Evolutionary conservation across 257 asterid genomes (phyloP).

Genomic region (Cinchona pubescens): DNA sequence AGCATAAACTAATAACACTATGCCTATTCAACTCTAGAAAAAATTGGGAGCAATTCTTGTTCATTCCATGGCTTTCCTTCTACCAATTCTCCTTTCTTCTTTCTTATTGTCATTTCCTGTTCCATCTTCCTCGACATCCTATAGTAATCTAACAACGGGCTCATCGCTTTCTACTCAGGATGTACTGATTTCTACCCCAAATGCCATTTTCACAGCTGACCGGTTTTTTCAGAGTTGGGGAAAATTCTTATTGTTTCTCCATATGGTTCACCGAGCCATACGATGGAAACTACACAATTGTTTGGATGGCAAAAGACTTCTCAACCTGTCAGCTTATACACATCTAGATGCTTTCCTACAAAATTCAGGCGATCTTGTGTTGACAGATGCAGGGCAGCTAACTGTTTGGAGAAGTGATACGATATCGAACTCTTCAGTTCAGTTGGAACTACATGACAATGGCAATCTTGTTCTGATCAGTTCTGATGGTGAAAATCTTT

Average conservation of each 20-base stretch:
- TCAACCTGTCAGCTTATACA: no score
- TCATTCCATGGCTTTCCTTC: neutral
- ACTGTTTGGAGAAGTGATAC: slow-evolving; percentile 27
- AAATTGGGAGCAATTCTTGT: no score
- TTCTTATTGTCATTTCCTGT: slow-evolving; percentile 4
- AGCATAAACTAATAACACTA: no score
- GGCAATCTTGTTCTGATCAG: slow-evolving; percentile 32
- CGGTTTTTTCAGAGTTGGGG: slow-evolving; percentile 29
- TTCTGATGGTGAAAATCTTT: slow-evolving; percentile 3
- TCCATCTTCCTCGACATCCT: slow-evolving; percentile 12
- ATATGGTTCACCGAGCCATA: slow-evolving; percentile 27
- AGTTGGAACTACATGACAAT: slow-evolving; percentile 21
- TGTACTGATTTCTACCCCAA: slow-evolving; percentile 15
- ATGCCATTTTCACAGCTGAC: slow-evolving; percentile 27
- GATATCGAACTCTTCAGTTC: neutral
- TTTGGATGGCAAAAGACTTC: slow-evolving; percentile 43
- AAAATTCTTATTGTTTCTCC: slow-evolving; percentile 28
- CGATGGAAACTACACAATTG: slow-evolving; percentile 23
- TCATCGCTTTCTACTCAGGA: slow-evolving; percentile 20
- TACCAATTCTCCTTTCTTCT: slow-evolving; percentile 10
- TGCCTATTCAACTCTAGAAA: no score
- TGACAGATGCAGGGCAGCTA: slow-evolving; percentile 24
- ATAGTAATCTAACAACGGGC: slow-evolving; percentile 4
- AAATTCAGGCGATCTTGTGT: slow-evolving; percentile 24
- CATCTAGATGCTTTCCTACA: slow-evolving; percentile 9